phyloP scores from a whole-genome alignment of 2,329 filamentous ascomycete species.

The Botrytis aclada region DNA sequence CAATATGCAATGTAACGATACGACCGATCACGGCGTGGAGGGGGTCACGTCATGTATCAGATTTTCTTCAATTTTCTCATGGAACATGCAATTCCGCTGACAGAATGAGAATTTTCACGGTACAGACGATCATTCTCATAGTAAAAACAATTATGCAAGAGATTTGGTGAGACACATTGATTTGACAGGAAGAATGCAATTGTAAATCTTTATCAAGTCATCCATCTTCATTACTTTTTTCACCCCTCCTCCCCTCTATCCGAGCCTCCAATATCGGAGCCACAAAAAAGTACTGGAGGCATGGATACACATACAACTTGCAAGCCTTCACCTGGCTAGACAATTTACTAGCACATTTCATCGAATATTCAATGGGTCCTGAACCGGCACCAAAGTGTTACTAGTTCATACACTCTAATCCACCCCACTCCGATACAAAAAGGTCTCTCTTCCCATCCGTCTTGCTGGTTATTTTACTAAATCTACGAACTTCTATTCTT shows the following conservation, averaged over 20 bases:
- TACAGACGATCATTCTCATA: neutral
- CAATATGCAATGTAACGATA: neutral
- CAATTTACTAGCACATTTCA: neutral
- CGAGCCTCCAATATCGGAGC: conserved; percentile 13
- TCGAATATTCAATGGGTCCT: conserved; percentile 7
- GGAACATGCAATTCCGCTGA: neutral
- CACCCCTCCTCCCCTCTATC: neutral
- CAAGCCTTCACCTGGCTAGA: neutral
- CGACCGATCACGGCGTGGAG: conserved; percentile 12
- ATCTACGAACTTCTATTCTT: neutral
- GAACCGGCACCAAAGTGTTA: conserved; percentile 3
- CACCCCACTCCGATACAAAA: conserved; percentile 18
- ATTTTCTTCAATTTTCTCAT: neutral
- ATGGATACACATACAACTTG: neutral
- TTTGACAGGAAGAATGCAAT: neutral
- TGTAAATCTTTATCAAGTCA: neutral
- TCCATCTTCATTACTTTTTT: neutral
- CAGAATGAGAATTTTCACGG: neutral
- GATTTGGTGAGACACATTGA: neutral
- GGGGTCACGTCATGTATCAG: conserved; percentile 1
- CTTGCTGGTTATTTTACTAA: neutral
- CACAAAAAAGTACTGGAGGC: neutral
- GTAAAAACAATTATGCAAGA: neutral
- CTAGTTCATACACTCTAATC: neutral
- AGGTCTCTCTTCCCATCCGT: neutral